A percentile compares a stretch with the other conserved stretches of the same genome.
Evolutionary conservation across 352 stramenopile genomes (phyloP).

Genomic region (Globisporangium viniferum): DNA sequence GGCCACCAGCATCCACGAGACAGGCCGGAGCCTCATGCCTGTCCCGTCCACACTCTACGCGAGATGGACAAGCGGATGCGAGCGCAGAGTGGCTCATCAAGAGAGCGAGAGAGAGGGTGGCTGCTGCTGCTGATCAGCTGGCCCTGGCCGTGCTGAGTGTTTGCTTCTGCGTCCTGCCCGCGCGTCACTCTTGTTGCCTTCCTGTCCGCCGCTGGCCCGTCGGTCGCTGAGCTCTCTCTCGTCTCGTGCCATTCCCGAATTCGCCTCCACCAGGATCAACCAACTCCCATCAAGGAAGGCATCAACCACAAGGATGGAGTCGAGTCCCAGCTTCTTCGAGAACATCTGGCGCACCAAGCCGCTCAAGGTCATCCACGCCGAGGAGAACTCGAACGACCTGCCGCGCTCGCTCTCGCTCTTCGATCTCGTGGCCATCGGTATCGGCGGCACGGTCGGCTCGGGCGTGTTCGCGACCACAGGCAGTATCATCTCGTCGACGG

Average conservation of each 20-base stretch:
- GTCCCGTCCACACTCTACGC: not conserved
- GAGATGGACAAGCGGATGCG: not conserved
- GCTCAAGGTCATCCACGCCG: conserved; percentile 68
- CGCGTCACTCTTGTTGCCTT: not conserved
- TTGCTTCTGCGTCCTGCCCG: not conserved
- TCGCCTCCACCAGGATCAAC: not conserved
- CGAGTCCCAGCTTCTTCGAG: conserved; percentile 38
- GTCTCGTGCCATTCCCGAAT: conserved; percentile 16
- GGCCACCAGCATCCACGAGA: not conserved
- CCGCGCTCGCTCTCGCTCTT: conserved; percentile 74
- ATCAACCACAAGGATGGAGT: conserved; percentile 9
- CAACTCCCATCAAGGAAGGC: no score
- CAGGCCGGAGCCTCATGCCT: not conserved
- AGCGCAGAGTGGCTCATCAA: not conserved
- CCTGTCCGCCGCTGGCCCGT: not conserved
- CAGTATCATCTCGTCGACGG: conserved; percentile 67
- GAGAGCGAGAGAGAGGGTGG: not conserved
- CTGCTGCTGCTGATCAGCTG: no score
- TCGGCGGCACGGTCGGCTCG: conserved; percentile 90
- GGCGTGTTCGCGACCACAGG: conserved; percentile 90
- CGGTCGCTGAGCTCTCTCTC: no score
- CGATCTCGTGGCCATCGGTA: conserved; percentile 89
- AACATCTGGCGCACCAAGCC: conserved; percentile 72
- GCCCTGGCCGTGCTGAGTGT: not conserved
- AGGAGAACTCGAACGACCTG: conserved; percentile 67